phyloP scores from a whole-genome alignment of 257 asterid genomes.

The Catharanthus roseus region DNA sequence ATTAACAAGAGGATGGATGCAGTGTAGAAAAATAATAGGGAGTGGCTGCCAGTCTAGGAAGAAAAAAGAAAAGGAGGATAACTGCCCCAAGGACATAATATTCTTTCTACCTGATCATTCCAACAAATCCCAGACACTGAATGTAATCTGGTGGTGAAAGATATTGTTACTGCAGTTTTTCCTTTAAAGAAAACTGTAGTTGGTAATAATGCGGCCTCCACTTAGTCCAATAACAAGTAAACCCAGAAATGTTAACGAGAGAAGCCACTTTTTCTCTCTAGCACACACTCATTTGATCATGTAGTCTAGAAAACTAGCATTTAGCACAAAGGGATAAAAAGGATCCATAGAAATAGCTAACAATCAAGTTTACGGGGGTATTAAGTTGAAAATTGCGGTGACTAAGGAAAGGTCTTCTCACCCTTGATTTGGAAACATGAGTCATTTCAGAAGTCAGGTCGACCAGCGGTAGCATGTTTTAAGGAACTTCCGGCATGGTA shows the following conservation, averaged over 20 bases:
- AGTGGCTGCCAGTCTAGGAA: not conserved
- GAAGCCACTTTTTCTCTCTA: not conserved
- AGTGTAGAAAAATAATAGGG: not conserved
- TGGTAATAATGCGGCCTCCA: not conserved
- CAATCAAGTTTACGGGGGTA: not conserved
- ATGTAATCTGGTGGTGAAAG: not conserved
- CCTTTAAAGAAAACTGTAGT: not conserved
- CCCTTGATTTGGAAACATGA: not conserved
- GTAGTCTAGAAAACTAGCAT: not conserved
- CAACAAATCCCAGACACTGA: not conserved
- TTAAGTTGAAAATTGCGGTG: not conserved
- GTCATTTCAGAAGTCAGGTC: not conserved
- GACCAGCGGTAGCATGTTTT: not conserved
- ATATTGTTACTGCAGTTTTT: constrained; percentile 1
- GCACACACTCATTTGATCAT: no score
- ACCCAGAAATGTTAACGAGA: not conserved
- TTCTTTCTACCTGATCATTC: constrained; percentile 6
- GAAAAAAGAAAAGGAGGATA: not conserved
- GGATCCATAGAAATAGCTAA: not conserved
- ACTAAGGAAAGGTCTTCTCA: not conserved
- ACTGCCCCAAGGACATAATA: not conserved
- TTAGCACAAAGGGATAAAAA: not conserved
- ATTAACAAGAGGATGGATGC: not conserved
- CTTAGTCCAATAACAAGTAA: constrained; percentile 1
- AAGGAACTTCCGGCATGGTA: not conserved